Base-by-base conservation (phyloP, 2,329 filamentous ascomycete genomes). In the Nemania sp. region DNA sequence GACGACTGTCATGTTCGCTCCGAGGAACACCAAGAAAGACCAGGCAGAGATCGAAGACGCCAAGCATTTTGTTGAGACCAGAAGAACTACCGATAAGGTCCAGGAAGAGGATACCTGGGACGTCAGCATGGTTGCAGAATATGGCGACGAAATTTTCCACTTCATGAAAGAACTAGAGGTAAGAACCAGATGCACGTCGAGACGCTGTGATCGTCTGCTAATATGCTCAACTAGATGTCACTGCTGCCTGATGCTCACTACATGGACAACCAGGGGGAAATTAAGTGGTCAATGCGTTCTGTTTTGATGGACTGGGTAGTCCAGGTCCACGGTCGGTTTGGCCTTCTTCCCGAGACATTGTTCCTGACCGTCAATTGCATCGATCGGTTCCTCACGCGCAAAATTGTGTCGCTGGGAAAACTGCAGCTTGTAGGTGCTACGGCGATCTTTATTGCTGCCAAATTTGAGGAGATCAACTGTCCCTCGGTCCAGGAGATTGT, bases 401-500 rank as follows among this genome's bases (percentile, higher is more conserved):
- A 99, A 78, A 86, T 97, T 31, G 92, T 99, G 28, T 97, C 94
- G 1, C 82, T 97, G 12, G 90, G 89, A 57, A 97, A 97, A 75
- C 81, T 99, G 40, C 94, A 99, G 75, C 84, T 99, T 14, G 94
- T 97, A 46, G 94, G 94, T 41, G 93, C 94, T 19, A 97, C 94
- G 3, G 94, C 94, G 22, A 88, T 99, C 62, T 92, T 97, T 66
- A 87, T 99, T 56, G 94, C 94, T 11, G 90, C 94, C 64, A 99
- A 99, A 75, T 99, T 97, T 69, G 94, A 99, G 73, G 94, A 99
- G 76, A 97, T 99, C 77, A 96, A 96, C 73, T 96, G 92, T 72
- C 94, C 92, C 20, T 96, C 93, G 1, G 86, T 99, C 19, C 83
- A 89, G 57, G 94, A 99, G 77, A 96, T 99, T 66, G 89, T 96